Base-by-base conservation (phyloP, 495 filamentous ascomycete genomes). In the Talaromyces adpressus region DNA sequence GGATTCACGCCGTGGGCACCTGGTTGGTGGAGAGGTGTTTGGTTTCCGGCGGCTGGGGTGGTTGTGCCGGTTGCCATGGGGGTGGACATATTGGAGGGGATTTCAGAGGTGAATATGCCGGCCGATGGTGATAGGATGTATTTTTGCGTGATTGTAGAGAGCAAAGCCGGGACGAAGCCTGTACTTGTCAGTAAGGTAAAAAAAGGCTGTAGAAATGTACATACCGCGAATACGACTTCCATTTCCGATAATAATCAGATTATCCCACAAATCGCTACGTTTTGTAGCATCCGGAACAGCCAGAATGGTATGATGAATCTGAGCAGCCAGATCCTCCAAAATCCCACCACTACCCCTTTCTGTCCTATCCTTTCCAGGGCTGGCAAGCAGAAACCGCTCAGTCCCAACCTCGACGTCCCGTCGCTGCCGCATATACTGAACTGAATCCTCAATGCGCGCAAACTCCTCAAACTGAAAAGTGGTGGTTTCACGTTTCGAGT, bases 41-140 rank as follows among this genome's bases (percentile, higher is more conserved):
- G 41, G 56, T 75, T 71, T 45, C 85, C 84, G 58, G 85, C 87
- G 7, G 86, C 89, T 0, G 94, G 94, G 0, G 94, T 98, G 72
- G 92, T 93, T 20, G 93, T 88, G 18, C 94, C 94, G 20, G 94
- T 98, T 6, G 91, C 92, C 41, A 86, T 81, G 11, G 94, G 94
- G 0, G 94, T 98, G 52, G 89, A 90, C 70, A 96, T 83, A 73
- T 92, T 91, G 1, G 90, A 94, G 20, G 92, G 92, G 36, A 98
- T 85, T 75, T 98, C 94, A 53, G 91, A 95, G 39, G 91, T 96
- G 81, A 98, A 98, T 69, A 98, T 98, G 39, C 92, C 97, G 23
- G 89, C 92, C 49, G 90, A 93, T 0, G 94, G 94, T 4, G 92
- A 93, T 63, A 98, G 89, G 41, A 96, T 79, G 71, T 94, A 95